Conservation (phyloP, 2,329 filamentous ascomycete genomes). For the Curvularia verruculosa region DNA sequence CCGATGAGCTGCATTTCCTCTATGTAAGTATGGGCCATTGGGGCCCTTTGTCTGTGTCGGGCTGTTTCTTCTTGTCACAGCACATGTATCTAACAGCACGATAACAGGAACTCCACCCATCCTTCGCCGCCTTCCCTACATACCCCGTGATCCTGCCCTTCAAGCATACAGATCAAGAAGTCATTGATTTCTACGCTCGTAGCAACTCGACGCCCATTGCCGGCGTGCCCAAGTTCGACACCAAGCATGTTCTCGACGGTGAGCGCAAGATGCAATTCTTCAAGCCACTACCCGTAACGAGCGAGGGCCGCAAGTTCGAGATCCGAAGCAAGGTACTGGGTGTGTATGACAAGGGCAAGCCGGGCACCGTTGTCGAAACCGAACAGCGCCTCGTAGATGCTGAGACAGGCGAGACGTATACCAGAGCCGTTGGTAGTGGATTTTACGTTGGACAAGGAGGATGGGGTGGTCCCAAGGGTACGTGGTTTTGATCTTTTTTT, state of each 20-base stretch:
- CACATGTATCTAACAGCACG: constrained; percentile 7
- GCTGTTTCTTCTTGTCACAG: neutral
- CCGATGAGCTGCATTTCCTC: constrained; percentile 91
- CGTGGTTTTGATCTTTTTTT: constrained; percentile 15
- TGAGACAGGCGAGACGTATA: constrained; percentile 71
- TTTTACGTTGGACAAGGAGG: constrained; percentile 82
- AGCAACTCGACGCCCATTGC: constrained; percentile 72
- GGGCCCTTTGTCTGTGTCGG: neutral
- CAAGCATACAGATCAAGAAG: constrained; percentile 76
- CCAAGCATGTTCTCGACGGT: constrained; percentile 77
- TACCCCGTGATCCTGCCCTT: constrained; percentile 85
- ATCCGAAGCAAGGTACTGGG: constrained; percentile 77
- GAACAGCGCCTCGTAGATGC: constrained; percentile 78
- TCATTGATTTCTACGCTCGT: constrained; percentile 82
- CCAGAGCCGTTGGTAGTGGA: constrained; percentile 69
- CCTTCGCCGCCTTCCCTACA: constrained; percentile 87
- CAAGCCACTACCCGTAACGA: constrained; percentile 75
- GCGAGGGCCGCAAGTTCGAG: constrained; percentile 75
- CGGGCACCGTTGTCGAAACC: constrained; percentile 80
- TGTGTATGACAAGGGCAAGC: constrained; percentile 88
- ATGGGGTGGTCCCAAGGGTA: constrained; percentile 90
- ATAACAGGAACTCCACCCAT: constrained; percentile 80
- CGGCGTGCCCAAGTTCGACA: constrained; percentile 77
- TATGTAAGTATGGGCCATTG: constrained; percentile 64
- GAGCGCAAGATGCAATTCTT: constrained; percentile 80